These are phyloP conservation scores for Paraphoma sp. DNA, from an alignment of 2,329 filamentous ascomycete species.

Conservation along the genomic window DNA sequence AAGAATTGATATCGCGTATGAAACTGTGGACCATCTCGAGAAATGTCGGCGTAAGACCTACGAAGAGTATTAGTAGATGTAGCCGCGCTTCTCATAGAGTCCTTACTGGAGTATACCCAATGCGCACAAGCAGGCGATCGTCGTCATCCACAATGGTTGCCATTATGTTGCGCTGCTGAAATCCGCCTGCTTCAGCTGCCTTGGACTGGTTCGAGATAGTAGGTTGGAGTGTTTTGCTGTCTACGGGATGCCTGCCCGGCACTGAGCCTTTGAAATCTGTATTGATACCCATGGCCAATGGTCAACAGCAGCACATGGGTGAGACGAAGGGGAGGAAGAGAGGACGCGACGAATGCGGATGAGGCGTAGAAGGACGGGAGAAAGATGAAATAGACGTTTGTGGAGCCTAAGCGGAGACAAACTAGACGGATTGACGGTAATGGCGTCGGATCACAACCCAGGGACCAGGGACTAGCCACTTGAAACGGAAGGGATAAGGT, in stretches of 20 bases:
- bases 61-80: slow-evolving; percentile 19
- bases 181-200: slow-evolving; percentile 25
- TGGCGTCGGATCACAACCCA: slow-evolving; percentile 32
- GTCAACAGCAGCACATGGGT: slow-evolving; percentile 30
- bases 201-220: slow-evolving; percentile 32
- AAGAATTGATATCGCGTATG: slow-evolving; percentile 70
- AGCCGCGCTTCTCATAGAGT: not conserved
- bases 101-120: slow-evolving; percentile 68
- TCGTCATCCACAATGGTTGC: slow-evolving; percentile 64
- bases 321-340: slow-evolving; percentile 10
- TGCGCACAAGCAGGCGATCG: slow-evolving; percentile 65
- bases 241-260: slow-evolving; percentile 10
- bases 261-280: slow-evolving; percentile 28
- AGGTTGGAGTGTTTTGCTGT: slow-evolving; percentile 22
- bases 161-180: slow-evolving; percentile 42
- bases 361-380: slow-evolving; percentile 25
- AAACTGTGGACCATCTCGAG: slow-evolving; percentile 70
- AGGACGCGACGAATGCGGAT: slow-evolving; percentile 3
- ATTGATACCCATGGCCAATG: slow-evolving; percentile 37
- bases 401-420: slow-evolving; percentile 31
- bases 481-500: slow-evolving; percentile 35
- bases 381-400: slow-evolving; percentile 35
- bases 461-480: slow-evolving; percentile 30
- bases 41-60: slow-evolving; percentile 69
- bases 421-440: slow-evolving; percentile 37